Base-by-base conservation (phyloP, 1,139 yeast species). In the Geotrichum fermentans region DNA sequence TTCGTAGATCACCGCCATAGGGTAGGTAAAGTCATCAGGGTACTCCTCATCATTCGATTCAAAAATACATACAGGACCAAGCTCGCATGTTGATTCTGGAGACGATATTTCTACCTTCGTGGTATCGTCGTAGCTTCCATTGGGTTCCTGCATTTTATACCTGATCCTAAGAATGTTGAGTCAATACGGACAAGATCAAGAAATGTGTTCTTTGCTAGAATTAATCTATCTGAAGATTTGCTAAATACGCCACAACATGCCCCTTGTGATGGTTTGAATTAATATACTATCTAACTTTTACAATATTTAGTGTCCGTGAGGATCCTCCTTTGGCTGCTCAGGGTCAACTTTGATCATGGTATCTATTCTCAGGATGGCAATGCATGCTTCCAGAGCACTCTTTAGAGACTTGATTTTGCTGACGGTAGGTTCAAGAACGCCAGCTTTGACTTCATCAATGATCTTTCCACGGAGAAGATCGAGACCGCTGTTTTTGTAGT, bases 331-430 rank as follows among this genome's bases (percentile, higher is more conserved):
- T 56, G 87, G 87, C 55, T 89, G 95, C 63, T 92, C 98, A 28
- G 98, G 98, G 60, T 90, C 94, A 53, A 94, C 96, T 49, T 89
- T 86, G 64, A 94, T 92, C 95, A 92, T 89, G 50, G 98, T 94
- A 69, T 94, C 99, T 63, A 94, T 94, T 75, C 99, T 83, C 61
- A 94, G 77, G 58, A 94, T 92, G 37, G 98, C 96, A 67, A 94
- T 83, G 71, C 98, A 92, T 2, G 99, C 99, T 72, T 94, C 99
- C 59, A 94, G 79, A 13, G 98, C 97, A 52, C 94, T 83, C 71
- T 94, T 90, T 65, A 94, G 79, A 17, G 96, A 83, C 70, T 89
- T 89, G 64, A 92, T 77, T 72, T 94, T 94, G 62, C 95, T 83
- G 65, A 92, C 77, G 26, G 97, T 86, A 52, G 99, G 99, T 68